Conservation (phyloP, 108 stramenopile species). For the Epipyxis sp. region DNA sequence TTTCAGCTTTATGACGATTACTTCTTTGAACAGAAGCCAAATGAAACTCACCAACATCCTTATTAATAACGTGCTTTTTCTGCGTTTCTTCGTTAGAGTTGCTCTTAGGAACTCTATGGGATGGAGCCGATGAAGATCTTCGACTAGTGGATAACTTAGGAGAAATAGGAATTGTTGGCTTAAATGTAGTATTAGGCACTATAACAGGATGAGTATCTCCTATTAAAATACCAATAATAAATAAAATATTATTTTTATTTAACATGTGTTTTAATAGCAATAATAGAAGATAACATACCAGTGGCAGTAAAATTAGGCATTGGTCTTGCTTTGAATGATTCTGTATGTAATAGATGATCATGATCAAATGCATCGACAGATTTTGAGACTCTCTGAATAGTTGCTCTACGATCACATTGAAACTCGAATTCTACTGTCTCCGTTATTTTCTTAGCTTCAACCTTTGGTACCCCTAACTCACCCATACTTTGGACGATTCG, state of each 20-base stretch:
- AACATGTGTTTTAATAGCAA: too few species aligned
- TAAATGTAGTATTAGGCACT: background rate
- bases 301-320: background rate
- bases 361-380: too few species aligned
- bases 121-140: slow-evolving; percentile 15
- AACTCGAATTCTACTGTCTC: background rate
- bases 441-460: slow-evolving; percentile 5
- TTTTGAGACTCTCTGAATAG: background rate
- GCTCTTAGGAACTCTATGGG: slow-evolving; percentile 12
- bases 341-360: too few species aligned
- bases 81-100: background rate
- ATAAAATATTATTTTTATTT: too few species aligned
- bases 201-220: background rate
- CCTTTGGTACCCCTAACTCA: slow-evolving; percentile 19
- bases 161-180: slow-evolving; percentile 1
- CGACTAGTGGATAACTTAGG: background rate
- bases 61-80: background rate
- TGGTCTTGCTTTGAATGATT: slow-evolving; percentile 21
- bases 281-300: too few species aligned
- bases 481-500: background rate
- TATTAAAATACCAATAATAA: too few species aligned
- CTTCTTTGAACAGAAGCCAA: too few species aligned
- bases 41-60: too few species aligned
- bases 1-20: too few species aligned
- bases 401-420: background rate